These are phyloP conservation scores for Penicillium odoratum DNA, from an alignment of 495 filamentous ascomycete genomes.

Conservation along the genomic window DNA sequence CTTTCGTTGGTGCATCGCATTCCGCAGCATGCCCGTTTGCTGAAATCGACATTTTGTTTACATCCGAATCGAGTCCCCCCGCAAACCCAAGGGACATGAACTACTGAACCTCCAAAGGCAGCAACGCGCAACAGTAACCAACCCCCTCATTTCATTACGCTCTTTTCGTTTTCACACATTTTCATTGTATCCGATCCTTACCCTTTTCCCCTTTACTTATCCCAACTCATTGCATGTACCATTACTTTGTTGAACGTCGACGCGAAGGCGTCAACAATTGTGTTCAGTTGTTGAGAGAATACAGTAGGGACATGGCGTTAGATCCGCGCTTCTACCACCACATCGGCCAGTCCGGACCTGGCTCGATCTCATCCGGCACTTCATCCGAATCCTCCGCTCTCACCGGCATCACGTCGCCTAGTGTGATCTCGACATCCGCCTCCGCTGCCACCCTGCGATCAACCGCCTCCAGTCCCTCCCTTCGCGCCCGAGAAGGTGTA, in stretches of 20 bases:
- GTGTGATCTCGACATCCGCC: constrained; percentile 55
- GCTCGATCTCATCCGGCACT: constrained; percentile 58
- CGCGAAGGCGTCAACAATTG: constrained; percentile 47
- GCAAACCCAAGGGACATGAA: constrained; percentile 13
- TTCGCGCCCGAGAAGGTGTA: constrained; percentile 71
- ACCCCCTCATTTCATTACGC: constrained; percentile 9
- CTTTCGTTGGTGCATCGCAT: constrained; percentile 11
- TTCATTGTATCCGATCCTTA: constrained; percentile 15
- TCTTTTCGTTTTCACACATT: constrained; percentile 11
- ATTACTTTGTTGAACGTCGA: constrained; percentile 39
- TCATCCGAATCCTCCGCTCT: constrained; percentile 54
- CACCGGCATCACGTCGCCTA: constrained; percentile 52
- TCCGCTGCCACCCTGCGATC: constrained; percentile 56
- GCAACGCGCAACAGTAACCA: constrained; percentile 30
- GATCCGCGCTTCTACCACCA: constrained; percentile 57
- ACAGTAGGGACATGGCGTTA: constrained; percentile 54
- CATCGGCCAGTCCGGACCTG: constrained; percentile 42
- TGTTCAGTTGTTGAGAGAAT: constrained; percentile 50
- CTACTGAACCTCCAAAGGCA: constrained; percentile 19
- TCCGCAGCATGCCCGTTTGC: constrained; percentile 9
- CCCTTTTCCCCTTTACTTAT: constrained; percentile 18
- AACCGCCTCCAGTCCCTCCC: constrained; percentile 57
- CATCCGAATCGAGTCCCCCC: constrained; percentile 13
- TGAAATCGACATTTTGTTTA: constrained; percentile 17
- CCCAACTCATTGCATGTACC: constrained; percentile 43